These are phyloP conservation scores for Gamsiella multidivaricata DNA, from an alignment of 192 early-diverging fungal species.

Conservation along the genomic window DNA sequence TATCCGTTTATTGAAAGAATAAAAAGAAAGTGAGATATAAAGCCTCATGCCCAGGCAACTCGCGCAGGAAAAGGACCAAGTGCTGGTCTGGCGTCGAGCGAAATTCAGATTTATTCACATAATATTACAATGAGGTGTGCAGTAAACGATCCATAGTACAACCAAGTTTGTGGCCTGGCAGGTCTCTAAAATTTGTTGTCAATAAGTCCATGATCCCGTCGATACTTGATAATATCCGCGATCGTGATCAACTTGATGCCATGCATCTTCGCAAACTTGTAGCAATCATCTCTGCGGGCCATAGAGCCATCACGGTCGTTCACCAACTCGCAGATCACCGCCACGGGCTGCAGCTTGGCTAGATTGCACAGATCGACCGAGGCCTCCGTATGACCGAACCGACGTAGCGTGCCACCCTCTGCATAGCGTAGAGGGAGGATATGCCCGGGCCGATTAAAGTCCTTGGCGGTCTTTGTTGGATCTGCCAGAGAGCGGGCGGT, in stretches of 20 bases:
- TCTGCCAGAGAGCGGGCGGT: conserved; percentile 86
- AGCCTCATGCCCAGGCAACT: too few relatives aligned
- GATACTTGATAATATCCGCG: conserved; percentile 83
- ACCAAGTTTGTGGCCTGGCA: neutral
- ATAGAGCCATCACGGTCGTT: conserved; percentile 92
- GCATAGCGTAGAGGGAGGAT: conserved; percentile 91
- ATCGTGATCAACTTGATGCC: conserved; percentile 91
- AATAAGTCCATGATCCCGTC: conserved; percentile 58
- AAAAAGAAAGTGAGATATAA: too few relatives aligned
- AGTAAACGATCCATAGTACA: conserved; percentile 4
- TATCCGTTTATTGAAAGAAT: neutral
- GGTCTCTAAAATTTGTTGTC: conserved; percentile 23
- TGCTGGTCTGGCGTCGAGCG: too few relatives aligned
- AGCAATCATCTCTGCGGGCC: conserved; percentile 94
- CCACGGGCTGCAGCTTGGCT: conserved; percentile 82
- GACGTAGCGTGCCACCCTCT: conserved; percentile 82
- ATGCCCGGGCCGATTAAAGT: conserved; percentile 93
- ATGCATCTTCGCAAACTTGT: conserved; percentile 85
- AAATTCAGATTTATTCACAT: too few relatives aligned
- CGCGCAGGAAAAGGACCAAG: too few relatives aligned
- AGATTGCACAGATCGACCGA: conserved; percentile 88
- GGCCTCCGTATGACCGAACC: conserved; percentile 97
- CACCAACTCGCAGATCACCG: conserved; percentile 94
- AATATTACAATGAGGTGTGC: neutral
- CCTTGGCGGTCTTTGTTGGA: conserved; percentile 69